Conservation (phyloP, 306 rosid genomes). For the Senna tora region DNA sequence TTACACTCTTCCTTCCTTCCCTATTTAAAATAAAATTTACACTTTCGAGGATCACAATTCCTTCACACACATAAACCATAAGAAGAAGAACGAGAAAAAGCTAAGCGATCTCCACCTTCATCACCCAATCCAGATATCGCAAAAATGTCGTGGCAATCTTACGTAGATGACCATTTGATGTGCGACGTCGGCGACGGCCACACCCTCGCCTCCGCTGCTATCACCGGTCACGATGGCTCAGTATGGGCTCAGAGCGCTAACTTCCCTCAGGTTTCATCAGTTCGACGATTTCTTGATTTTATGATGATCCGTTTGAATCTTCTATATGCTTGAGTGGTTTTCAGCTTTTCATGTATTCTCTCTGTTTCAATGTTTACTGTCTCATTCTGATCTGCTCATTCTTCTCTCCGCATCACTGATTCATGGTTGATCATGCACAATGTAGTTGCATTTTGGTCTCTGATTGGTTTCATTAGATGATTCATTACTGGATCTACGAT, state of each 20-base stretch:
- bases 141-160: conserved; percentile 94
- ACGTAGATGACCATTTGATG: conserved; percentile 95
- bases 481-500: neutral
- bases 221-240: conserved; percentile 79
- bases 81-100: neutral
- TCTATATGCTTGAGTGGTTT: too few relatives aligned
- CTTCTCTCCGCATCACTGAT: too few relatives aligned
- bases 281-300: too few relatives aligned
- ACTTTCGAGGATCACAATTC: neutral
- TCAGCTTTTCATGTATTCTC: neutral
- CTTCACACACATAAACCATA: neutral
- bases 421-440: neutral
- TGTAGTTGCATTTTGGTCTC: neutral
- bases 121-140: neutral
- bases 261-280: conserved; percentile 97
- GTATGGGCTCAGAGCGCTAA: conserved; percentile 89
- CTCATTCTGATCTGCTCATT: neutral
- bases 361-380: neutral
- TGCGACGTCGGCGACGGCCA: conserved; percentile 86
- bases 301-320: too few relatives aligned
- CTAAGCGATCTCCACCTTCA: too few relatives aligned
- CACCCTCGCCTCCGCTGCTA: conserved; percentile 79
- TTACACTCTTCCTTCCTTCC: neutral
- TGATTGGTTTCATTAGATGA: neutral
- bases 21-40: neutral